Percentiles rank a stretch among this genome's conserved stretches.
Conservation (phyloP, 2,329 filamentous ascomycete species). For the Aspergillus alliaceus region DNA sequence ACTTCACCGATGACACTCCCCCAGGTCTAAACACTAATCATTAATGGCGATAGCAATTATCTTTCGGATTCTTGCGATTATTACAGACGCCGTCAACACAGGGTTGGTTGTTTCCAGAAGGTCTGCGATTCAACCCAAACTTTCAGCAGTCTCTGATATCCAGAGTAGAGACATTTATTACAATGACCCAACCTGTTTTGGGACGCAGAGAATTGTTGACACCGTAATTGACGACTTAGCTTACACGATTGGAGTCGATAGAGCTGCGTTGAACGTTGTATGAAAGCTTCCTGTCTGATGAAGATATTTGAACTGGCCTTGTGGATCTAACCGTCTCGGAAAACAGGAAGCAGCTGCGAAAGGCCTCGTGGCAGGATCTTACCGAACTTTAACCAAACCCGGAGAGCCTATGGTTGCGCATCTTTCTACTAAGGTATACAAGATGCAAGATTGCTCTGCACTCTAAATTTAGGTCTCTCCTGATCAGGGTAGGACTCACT, state of each 20-base stretch:
- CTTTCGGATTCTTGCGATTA: conserved; percentile 56
- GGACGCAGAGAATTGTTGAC: conserved; percentile 58
- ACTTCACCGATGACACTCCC: background rate
- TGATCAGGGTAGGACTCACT: conserved; percentile 49
- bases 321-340: background rate
- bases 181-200: conserved; percentile 59
- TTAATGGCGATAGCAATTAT: conserved; percentile 48
- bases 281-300: conserved; percentile 11
- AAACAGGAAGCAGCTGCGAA: conserved; percentile 44
- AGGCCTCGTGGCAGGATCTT: conserved; percentile 42
- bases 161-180: conserved; percentile 62
- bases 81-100: conserved; percentile 53
- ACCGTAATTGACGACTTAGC: conserved; percentile 62
- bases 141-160: background rate
- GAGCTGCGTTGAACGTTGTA: conserved; percentile 59
- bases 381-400: conserved; percentile 24
- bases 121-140: conserved; percentile 33
- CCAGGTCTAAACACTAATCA: background rate
- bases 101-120: conserved; percentile 57
- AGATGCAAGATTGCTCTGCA: background rate
- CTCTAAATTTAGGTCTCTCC: background rate
- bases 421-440: conserved; percentile 27
- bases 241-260: conserved; percentile 57
- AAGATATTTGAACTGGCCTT: background rate
- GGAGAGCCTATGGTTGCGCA: conserved; percentile 41